Conservation (phyloP, 345 rosid genomes). For the Acer campestre region DNA sequence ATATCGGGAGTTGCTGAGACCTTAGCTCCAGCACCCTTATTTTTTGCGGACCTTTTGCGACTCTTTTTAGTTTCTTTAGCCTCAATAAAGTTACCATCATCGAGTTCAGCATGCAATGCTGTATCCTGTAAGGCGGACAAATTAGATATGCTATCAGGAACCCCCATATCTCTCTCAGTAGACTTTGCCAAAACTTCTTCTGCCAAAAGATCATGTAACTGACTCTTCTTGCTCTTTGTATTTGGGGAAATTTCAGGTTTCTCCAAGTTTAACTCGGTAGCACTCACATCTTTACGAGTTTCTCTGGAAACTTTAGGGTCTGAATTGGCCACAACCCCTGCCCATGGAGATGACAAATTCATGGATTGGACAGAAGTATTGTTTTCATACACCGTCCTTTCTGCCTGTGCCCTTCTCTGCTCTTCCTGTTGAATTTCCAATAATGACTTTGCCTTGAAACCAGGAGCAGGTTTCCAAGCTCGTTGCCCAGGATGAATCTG, state of each 20-base stretch:
- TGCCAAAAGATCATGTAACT: constrained; percentile 67
- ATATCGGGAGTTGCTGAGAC: constrained; percentile 43
- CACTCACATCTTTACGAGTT: constrained; percentile 39
- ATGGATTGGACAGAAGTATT: constrained; percentile 40
- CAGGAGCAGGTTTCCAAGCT: constrained; percentile 99
- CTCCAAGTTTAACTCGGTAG: constrained; percentile 35
- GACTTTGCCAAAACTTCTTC: constrained; percentile 69
- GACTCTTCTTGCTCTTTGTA: constrained; percentile 60
- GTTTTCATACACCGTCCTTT: constrained; percentile 58
- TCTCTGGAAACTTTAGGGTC: constrained; percentile 57
- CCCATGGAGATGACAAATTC: constrained; percentile 67
- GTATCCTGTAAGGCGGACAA: constrained; percentile 35
- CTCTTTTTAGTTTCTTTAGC: constrained; percentile 87
- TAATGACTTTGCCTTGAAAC: constrained; percentile 88
- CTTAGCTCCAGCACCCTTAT: constrained; percentile 65
- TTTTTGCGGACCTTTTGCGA: constrained; percentile 89
- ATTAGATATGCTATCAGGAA: constrained; percentile 30
- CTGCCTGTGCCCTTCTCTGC: constrained; percentile 64
- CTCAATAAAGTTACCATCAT: constrained; percentile 76
- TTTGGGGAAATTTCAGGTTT: constrained; percentile 47
- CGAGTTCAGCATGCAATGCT: constrained; percentile 40
- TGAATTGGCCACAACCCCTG: constrained; percentile 61
- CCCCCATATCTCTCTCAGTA: constrained; percentile 46
- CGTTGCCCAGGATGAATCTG: constrained; percentile 46
- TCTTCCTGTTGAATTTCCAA: constrained; percentile 98